Evolutionary conservation across 352 stramenopile genomes (phyloP), one percentile per base, ranked within the genome.

Genomic region (Phytophthora tentaculata): DNA sequence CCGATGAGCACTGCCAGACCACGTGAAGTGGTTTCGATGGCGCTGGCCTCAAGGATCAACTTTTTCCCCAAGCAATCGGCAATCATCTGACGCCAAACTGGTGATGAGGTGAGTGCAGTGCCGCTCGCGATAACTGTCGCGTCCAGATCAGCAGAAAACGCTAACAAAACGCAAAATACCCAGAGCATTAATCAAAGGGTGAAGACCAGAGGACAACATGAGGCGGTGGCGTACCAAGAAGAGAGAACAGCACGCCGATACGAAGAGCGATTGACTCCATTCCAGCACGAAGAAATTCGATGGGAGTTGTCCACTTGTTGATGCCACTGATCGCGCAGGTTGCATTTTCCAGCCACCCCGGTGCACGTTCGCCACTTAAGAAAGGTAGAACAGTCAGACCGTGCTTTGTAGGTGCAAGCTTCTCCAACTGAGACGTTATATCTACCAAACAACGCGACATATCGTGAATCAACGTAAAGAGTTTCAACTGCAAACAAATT

Each of bases 191-290:
- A 37, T 53, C n/a, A 32, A 29, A 35, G 5, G n/a, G 19, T 22
- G 44, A 12, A 50, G 44, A 16, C 5, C 20, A 59, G 45, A 1
- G 24, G 3, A 29, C 16, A 47, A 8, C n/a, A 10, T 29, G 41
- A 44, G 37, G n/a, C 28, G 54, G 0, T 32, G 8, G 65, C 74
- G 59, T 76, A 81, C 83, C 79, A 12, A 98, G 77, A 26, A 97
- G 77, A 43, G 91, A 83, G 55, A 97, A 83, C 8, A 98, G 69
- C 10, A 88, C 69, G 3, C 82, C 83, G 44, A 99, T 79, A 59
- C 96, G 90, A 45, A 98, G 66, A n/a, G 85, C 90, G 14, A 99
- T 90, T 17, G 88, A 88, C 59, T 98, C 95, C 69, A 98, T 83
- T 66, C 83, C 90, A 23, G 90, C 89, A 62, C 94, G 92, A 23